These are phyloP conservation scores for Clarkia xantiana DNA, from an alignment of 345 rosid species.

Conservation along the genomic window DNA sequence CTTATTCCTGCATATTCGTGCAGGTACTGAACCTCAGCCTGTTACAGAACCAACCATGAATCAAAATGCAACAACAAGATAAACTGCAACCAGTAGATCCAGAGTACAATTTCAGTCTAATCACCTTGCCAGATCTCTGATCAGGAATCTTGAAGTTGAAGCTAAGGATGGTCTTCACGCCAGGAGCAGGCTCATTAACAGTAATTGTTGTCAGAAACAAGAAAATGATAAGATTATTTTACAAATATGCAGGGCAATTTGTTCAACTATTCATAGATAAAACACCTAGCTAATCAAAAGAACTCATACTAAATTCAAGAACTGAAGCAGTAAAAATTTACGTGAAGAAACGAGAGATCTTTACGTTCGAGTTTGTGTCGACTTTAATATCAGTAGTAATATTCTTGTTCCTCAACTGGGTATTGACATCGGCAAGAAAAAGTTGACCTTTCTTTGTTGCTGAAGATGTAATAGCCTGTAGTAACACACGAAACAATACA, in stretches of 20 bases:
- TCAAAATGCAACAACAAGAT: neutral
- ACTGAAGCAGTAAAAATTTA: neutral
- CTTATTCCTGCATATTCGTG: slow-evolving; percentile 75
- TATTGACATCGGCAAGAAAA: slow-evolving; percentile 65
- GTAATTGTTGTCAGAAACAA: slow-evolving; percentile 67
- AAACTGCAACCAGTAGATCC: neutral
- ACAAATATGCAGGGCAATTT: neutral
- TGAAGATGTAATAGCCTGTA: slow-evolving; percentile 59
- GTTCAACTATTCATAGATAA: too few relatives aligned
- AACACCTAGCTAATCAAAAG: too few relatives aligned
- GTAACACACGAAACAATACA: neutral
- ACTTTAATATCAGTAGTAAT: slow-evolving; percentile 83
- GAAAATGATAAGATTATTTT: neutral
- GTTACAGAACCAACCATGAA: slow-evolving; percentile 4
- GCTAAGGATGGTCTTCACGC: slow-evolving; percentile 68
- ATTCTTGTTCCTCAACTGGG: slow-evolving; percentile 87
- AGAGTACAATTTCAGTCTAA: neutral
- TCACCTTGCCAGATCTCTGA: slow-evolving; percentile 91
- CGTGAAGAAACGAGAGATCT: slow-evolving; percentile 1
- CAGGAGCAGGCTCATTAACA: slow-evolving; percentile 77
- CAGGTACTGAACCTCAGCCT: slow-evolving; percentile 83
- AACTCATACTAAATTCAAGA: too few relatives aligned
- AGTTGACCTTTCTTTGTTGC: slow-evolving; percentile 70
- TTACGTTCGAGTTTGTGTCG: slow-evolving; percentile 52
- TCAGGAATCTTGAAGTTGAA: slow-evolving; percentile 76